These are phyloP conservation scores for Plantago elongata DNA, from an alignment of 257 asterid species.

Conservation along the genomic window DNA sequence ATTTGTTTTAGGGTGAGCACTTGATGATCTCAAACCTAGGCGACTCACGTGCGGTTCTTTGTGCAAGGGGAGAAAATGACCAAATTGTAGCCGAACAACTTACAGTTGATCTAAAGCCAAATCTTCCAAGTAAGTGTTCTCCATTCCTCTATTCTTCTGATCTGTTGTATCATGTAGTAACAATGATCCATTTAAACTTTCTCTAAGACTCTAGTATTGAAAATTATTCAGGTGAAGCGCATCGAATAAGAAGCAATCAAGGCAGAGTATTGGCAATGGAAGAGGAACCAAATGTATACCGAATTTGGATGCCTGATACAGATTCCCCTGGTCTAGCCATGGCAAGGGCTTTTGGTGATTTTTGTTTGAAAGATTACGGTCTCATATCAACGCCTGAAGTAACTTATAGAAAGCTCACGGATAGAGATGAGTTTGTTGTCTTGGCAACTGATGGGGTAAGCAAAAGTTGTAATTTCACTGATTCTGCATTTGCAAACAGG, in stretches of 20 bases:
- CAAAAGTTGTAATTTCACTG: neutral
- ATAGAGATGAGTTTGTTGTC: slow-evolving; percentile 71
- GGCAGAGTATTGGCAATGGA: slow-evolving; percentile 85
- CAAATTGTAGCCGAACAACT: slow-evolving; percentile 60
- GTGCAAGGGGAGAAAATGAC: slow-evolving; percentile 48
- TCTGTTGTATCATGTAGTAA: neutral
- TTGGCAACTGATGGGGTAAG: slow-evolving; percentile 93
- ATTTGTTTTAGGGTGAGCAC: slow-evolving; percentile 57
- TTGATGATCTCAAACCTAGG: slow-evolving; percentile 69
- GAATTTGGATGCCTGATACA: slow-evolving; percentile 90
- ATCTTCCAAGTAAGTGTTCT: slow-evolving; percentile 51
- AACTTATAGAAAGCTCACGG: slow-evolving; percentile 47
- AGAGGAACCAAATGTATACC: slow-evolving; percentile 64
- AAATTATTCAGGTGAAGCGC: slow-evolving; percentile 44
- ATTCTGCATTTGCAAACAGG: neutral
- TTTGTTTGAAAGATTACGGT: slow-evolving; percentile 77
- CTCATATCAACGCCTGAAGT: slow-evolving; percentile 70
- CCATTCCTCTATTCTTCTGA: neutral
- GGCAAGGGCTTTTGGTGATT: slow-evolving; percentile 93
- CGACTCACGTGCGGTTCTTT: slow-evolving; percentile 78
- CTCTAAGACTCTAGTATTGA: neutral
- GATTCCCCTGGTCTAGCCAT: slow-evolving; percentile 94
- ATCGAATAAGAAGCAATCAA: slow-evolving; percentile 44
- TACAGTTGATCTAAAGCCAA: slow-evolving; percentile 85
- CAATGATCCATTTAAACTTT: neutral